A percentile compares a stretch with the other conserved stretches of the same genome.
These are phyloP conservation scores for Candida peoriensis DNA, from an alignment of 805 yeast species.

Conservation along the genomic window DNA sequence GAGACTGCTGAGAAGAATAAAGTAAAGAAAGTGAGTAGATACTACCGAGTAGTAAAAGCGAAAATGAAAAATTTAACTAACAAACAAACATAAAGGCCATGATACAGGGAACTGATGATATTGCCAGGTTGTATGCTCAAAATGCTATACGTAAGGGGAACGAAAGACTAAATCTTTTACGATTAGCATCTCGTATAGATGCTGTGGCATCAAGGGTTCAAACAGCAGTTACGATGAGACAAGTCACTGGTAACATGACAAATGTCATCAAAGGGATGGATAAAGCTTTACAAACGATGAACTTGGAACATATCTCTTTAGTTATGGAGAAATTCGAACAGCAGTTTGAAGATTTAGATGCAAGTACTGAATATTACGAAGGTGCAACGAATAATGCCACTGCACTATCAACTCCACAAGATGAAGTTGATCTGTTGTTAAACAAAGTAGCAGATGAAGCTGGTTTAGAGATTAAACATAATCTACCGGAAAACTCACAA, in stretches of 20 bases:
- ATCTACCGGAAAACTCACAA: constrained; percentile 47
- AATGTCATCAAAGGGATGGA: constrained; percentile 95
- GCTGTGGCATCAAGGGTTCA: constrained; percentile 95
- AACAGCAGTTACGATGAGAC: constrained; percentile 97
- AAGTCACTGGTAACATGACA: constrained; percentile 91
- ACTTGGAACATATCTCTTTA: constrained; percentile 83
- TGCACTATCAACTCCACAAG: constrained; percentile 89
- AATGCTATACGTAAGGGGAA: constrained; percentile 90
- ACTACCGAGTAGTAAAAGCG: no score
- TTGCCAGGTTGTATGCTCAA: constrained; percentile 91
- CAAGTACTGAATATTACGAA: constrained; percentile 89
- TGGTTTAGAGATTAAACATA: constrained; percentile 87
- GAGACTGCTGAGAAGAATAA: constrained; percentile 82
- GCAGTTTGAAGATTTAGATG: constrained; percentile 94
- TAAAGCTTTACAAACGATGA: constrained; percentile 92
- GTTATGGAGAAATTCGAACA: constrained; percentile 97
- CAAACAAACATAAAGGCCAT: no score
- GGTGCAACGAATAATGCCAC: constrained; percentile 83
- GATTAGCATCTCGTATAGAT: constrained; percentile 86
- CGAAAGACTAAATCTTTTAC: constrained; percentile 75
- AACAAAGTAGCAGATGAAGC: constrained; percentile 96
- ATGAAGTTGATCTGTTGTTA: constrained; percentile 87
- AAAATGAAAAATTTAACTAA: no score
- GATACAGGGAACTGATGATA: constrained; percentile 81
- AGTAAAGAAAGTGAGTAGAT: constrained; percentile 56